Evolutionary conservation across 305 asterid species (phyloP).

Genomic region (Salvia sclarea): DNA sequence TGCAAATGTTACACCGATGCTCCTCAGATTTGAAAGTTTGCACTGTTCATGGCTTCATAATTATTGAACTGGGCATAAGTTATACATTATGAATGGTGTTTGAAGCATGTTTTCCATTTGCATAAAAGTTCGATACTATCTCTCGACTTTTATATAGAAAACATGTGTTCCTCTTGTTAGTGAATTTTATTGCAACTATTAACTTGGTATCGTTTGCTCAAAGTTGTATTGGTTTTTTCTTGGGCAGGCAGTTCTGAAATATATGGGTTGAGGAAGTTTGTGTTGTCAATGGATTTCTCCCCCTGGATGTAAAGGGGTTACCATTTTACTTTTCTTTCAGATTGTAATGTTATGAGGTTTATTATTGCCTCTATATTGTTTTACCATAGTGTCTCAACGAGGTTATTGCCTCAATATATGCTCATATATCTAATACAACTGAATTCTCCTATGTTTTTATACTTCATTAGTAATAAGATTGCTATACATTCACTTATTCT

Average conservation of each 20-base stretch:
- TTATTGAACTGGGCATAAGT: neutral
- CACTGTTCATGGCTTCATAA: neutral
- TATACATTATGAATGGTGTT: too few relatives aligned
- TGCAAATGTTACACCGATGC: neutral
- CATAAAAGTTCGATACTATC: too few relatives aligned
- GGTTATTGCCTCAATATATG: conserved; percentile 39
- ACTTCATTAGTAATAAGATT: conserved; percentile 3
- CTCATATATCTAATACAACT: conserved; percentile 23
- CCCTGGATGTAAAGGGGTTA: conserved; percentile 30
- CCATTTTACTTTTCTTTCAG: conserved; percentile 29
- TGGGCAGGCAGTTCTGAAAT: conserved; percentile 36
- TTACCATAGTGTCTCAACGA: conserved; percentile 30
- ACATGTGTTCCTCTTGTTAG: neutral
- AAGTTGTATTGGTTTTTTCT: neutral
- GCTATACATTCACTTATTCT: neutral
- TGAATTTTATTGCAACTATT: neutral
- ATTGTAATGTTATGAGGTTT: conserved; percentile 26
- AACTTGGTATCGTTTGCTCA: neutral
- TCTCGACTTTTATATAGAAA: neutral
- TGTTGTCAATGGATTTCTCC: conserved; percentile 32
- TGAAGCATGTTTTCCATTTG: too few relatives aligned
- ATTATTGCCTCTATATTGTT: conserved; percentile 29
- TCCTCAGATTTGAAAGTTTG: neutral
- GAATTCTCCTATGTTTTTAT: neutral
- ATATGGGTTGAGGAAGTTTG: conserved; percentile 30